These are phyloP conservation scores for Naganishia onofrii DNA, from an alignment of 768 basidiomycete genomes.

Conservation along the genomic window DNA sequence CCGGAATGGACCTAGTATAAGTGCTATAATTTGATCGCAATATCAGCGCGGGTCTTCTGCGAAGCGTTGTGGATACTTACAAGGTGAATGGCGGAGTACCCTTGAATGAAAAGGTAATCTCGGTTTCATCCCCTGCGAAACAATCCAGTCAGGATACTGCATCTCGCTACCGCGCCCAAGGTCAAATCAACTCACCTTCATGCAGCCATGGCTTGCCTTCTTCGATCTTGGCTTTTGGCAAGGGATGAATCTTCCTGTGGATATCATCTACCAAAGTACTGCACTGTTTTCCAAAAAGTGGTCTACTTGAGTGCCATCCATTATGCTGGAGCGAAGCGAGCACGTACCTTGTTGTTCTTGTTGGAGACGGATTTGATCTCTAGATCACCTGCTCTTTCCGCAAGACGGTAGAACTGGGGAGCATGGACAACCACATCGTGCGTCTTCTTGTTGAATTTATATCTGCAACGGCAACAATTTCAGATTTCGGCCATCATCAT, in stretches of 20 bases:
- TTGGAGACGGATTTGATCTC: slow-evolving; percentile 83
- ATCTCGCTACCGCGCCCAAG: background rate
- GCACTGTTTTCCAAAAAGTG: slow-evolving; percentile 39
- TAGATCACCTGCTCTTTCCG: slow-evolving; percentile 79
- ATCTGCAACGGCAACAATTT: slow-evolving; percentile 56
- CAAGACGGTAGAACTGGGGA: slow-evolving; percentile 80
- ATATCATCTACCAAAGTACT: slow-evolving; percentile 73
- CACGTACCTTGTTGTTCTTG: slow-evolving; percentile 73
- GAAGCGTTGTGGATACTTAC: background rate
- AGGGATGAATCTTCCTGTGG: slow-evolving; percentile 68
- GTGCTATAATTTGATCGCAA: slow-evolving; percentile 34
- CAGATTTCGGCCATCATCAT: background rate
- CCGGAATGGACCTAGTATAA: slow-evolving; percentile 43
- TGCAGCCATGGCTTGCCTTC: slow-evolving; percentile 80
- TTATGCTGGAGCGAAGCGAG: background rate
- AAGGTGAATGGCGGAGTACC: slow-evolving; percentile 96
- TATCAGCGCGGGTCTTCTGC: background rate
- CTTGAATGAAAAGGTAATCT: slow-evolving; percentile 82
- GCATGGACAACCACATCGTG: slow-evolving; percentile 70
- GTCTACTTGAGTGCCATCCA: slow-evolving; percentile 24
- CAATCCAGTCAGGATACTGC: background rate
- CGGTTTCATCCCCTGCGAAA: slow-evolving; percentile 71
- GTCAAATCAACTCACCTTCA: slow-evolving; percentile 62
- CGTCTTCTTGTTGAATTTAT: slow-evolving; percentile 72
- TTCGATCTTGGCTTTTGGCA: slow-evolving; percentile 85